Evolutionary conservation across 83 land plant genomes (phyloP).

Genomic region (Thuja plicata): DNA sequence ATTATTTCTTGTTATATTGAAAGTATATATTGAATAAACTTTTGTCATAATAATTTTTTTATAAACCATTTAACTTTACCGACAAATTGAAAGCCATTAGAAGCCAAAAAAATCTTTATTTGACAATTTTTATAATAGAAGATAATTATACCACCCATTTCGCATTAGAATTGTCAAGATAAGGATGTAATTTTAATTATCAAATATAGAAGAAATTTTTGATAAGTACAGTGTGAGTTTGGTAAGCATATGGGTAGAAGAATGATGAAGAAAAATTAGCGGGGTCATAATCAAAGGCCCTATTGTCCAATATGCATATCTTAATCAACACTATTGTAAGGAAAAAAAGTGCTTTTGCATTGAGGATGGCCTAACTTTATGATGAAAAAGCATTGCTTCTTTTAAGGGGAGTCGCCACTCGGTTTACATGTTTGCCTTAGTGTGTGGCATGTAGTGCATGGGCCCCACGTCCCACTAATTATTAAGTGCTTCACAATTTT

Average conservation of each 20-base stretch:
- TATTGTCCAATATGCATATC: background rate
- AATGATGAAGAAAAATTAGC: background rate
- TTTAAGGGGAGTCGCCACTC: background rate
- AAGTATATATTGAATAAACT: too few species aligned
- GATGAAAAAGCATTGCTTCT: slow-evolving; percentile 10
- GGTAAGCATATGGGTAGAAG: background rate
- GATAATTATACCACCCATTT: background rate
- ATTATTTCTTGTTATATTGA: too few species aligned
- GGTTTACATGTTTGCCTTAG: background rate
- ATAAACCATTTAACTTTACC: too few species aligned
- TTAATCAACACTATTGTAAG: background rate
- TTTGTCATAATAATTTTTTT: too few species aligned
- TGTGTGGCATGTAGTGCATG: background rate
- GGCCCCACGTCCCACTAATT: background rate
- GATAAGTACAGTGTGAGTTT: background rate
- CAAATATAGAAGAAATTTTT: too few species aligned
- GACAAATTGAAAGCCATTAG: too few species aligned
- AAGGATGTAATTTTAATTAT: background rate
- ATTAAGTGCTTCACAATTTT: slow-evolving; percentile 8
- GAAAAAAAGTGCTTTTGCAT: background rate
- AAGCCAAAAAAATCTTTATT: background rate
- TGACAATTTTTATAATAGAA: background rate
- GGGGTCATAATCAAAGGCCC: background rate
- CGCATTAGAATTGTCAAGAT: background rate
- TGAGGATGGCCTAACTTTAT: background rate